phyloP scores from a whole-genome alignment of 305 asterid genomes.

The Solanum chacoense region DNA sequence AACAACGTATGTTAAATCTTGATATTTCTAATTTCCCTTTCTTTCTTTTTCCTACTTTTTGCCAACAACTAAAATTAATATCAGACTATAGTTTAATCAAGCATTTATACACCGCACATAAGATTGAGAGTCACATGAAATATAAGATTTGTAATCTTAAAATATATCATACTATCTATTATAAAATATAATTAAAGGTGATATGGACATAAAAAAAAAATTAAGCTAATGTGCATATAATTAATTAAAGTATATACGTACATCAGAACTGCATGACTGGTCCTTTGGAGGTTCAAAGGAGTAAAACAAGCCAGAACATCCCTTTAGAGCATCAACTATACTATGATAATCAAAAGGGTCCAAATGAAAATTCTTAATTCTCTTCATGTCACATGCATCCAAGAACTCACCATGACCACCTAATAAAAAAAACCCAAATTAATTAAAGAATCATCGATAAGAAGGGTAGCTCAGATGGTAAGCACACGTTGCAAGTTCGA shows the following conservation, averaged over 20 bases:
- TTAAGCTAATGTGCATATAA: not conserved
- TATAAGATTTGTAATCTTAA: not conserved
- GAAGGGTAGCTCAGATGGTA: not conserved
- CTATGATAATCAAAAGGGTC: conserved; percentile 89
- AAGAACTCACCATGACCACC: not conserved
- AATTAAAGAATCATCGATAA: not conserved
- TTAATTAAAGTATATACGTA: conserved; percentile 3
- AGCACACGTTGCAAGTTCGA: not conserved
- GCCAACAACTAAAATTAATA: not conserved
- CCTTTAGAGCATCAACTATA: conserved; percentile 65
- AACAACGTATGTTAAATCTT: not conserved
- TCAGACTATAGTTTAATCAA: not conserved
- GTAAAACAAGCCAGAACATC: conserved; percentile 72
- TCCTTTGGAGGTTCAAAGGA: conserved; percentile 68
- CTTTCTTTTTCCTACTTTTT: not conserved
- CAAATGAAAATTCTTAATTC: conserved; percentile 38
- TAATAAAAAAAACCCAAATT: not conserved
- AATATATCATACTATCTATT: not conserved
- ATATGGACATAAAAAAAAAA: not conserved
- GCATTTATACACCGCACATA: not conserved
- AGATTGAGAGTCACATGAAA: not conserved
- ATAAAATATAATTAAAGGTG: not conserved
- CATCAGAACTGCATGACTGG: conserved; percentile 51
- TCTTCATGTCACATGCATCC: conserved; percentile 20
- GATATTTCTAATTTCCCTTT: not conserved